Percentiles rank a stretch among this genome's conserved stretches.
Conservation (phyloP, 2,329 filamentous ascomycete species). For the Ophiostoma australiae region DNA sequence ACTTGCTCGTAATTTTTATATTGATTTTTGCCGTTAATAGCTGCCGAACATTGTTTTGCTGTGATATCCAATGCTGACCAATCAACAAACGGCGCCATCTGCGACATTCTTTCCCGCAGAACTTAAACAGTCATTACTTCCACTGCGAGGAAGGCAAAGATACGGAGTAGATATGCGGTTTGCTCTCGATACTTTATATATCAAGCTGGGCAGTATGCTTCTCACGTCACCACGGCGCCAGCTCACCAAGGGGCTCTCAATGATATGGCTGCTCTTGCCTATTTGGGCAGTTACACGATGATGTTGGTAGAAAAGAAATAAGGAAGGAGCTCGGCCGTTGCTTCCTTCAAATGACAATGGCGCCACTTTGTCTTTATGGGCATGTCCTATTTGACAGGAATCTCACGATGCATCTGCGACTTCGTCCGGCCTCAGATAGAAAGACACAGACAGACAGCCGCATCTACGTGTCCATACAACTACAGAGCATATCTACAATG, state of each 20-base stretch:
- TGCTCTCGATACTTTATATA: no score
- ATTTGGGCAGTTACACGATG: slow-evolving; percentile 2
- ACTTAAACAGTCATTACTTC: no score
- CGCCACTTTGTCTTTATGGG: background rate
- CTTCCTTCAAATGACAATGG: background rate
- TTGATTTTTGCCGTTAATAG: background rate
- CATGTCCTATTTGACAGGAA: background rate
- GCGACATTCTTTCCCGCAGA: no score
- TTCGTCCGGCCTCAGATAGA: background rate
- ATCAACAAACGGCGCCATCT: no score
- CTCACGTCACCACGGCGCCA: background rate
- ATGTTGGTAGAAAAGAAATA: background rate
- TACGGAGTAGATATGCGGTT: no score
- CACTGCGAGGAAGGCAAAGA: no score
- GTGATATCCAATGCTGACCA: no score
- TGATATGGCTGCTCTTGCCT: background rate
- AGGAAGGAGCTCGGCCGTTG: slow-evolving; percentile 1
- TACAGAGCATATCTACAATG: background rate
- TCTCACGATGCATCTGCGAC: background rate
- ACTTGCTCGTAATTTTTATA: background rate
- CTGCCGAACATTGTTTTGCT: no score
- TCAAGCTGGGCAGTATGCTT: no score
- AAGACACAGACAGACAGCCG: background rate
- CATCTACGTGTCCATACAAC: background rate
- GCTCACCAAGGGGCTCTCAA: background rate